Base-by-base conservation (phyloP, 306 rosid genomes). In the Vicia sativa region DNA sequence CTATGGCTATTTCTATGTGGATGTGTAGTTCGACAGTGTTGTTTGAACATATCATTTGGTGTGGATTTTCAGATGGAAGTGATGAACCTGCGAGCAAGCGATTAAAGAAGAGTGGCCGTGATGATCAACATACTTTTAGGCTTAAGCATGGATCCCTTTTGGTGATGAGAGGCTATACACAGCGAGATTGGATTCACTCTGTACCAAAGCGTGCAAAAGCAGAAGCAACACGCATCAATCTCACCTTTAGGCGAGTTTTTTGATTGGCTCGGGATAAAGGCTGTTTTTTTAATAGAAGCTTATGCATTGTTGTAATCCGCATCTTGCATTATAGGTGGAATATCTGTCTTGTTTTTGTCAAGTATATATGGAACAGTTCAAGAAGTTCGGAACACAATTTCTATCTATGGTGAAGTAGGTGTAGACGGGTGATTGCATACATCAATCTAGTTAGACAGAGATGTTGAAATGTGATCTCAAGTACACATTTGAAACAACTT, bases 131-230 rank as follows among this genome's bases (percentile, higher is more conserved):
- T 67, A 79, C 90, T 0, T 93, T 88, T 59, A 83, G 70, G 37
- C 95, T 88, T 8, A 90, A 77, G 89, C 98, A 88, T 70, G 97
- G 96, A 66, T 90, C 96, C 5, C 87, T 93, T 63, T 70, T 90
- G 83, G 90, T 90, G 67, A 93, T 90, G 97, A 88, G 83, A 70
- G 99, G 97, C 34, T 75, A 86, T 79, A 90, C 95, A 9, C 99
- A 93, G 77, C 74, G 97, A 71, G 99, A 93, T 83, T 90, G 99
- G 99, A 56, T 86, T 57, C 99, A 86, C 78, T 93, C 96, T 1
- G 87, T 90, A 61, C 98, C 98, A 57, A 90, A 80, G 81, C 85
- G 97, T 57, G 83, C 87, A 39, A 93, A 81, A 77, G 86, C 82
- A 3, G 97, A 84, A 9, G 72, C 87, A n/a, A 78, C 82, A 7